Base-by-base conservation (phyloP, 345 rosid species). In the Linum trigynum region DNA sequence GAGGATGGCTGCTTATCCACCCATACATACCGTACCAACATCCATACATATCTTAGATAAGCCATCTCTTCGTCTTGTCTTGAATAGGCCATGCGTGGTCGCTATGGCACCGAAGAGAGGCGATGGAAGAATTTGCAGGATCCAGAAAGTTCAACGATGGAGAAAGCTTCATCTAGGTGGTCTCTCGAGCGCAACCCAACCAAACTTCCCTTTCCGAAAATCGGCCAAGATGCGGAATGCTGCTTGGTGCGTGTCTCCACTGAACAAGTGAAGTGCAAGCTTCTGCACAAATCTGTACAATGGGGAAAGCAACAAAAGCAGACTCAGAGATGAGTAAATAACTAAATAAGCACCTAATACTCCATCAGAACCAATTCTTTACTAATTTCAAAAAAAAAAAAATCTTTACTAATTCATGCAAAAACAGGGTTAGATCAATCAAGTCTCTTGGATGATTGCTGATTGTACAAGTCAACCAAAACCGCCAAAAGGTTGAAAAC, bases 191-290 rank as follows among this genome's bases (percentile, higher is more conserved):
- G 94, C 84, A 53, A 81, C 67, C 79, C 82, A 90, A 42, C 97
- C 95, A 51, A 90, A 88, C 77, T 83, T 90, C 15, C 98, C 97
- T 73, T 85, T 88, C 4, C 98, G 86, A 60, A 92, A 92, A 82
- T 92, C 97, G 39, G 85, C n/a, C 79, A 90, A 71, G 74, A 92
- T 76, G 9, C 94, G 76, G 72, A 88, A 85, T 36, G 89, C 86
- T 39, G 98, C 97, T 78, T 90, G 94, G 70, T 90, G 83, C 68
- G 71, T 71, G 69, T 90, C 97, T 66, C 96, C 96, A 65, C 82
- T 89, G 76, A 92, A 90, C 83, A 92, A 79, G 50, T 81, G 79
- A 61, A 80, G 65, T 36, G 92, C 86, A 59, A 86, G 79, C 81
- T 87, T 92, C 65, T 83, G 79, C 55, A 90, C 82, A 77, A 90